phyloP scores from a whole-genome alignment of 2,329 filamentous ascomycete species.

The Aspergillus novoparasiticus region DNA sequence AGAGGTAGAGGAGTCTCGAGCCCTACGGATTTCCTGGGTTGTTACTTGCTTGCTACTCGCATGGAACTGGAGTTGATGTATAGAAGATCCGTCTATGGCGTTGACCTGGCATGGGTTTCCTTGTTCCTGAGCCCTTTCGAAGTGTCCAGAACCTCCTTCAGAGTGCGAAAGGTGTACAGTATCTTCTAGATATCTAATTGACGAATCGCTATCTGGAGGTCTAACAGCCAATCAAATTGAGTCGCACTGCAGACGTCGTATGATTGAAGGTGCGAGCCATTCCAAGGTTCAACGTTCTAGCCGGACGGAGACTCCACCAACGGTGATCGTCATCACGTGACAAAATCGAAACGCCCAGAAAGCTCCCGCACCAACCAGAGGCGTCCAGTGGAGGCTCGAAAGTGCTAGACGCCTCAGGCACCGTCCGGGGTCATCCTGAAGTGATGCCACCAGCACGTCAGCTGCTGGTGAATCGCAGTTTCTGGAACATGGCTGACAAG shows the following conservation, averaged over 20 bases:
- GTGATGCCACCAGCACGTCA: background rate
- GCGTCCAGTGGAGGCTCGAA: slow-evolving; percentile 9
- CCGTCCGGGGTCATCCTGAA: background rate
- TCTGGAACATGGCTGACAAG: slow-evolving; percentile 16
- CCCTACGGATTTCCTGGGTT: background rate
- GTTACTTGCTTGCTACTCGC: background rate
- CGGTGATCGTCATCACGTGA: slow-evolving; percentile 24
- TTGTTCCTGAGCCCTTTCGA: background rate
- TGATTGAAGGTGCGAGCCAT: background rate
- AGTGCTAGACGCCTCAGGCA: slow-evolving; percentile 11
- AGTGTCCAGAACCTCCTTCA: background rate
- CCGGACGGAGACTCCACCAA: background rate
- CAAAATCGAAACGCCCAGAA: slow-evolving; percentile 30
- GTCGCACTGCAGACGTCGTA: background rate
- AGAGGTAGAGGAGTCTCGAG: background rate
- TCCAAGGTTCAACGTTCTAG: background rate
- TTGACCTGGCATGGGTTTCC: background rate
- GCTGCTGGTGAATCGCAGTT: slow-evolving; percentile 6
- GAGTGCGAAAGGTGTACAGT: background rate
- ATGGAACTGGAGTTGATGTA: background rate
- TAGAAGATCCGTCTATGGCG: background rate
- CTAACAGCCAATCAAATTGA: background rate
- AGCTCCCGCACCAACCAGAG: slow-evolving; percentile 13
- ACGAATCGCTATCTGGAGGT: background rate
- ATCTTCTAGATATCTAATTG: background rate